These are phyloP conservation scores for Pseudogymnoascus sp. DNA, from an alignment of 2,329 filamentous ascomycete genomes.

Conservation along the genomic window DNA sequence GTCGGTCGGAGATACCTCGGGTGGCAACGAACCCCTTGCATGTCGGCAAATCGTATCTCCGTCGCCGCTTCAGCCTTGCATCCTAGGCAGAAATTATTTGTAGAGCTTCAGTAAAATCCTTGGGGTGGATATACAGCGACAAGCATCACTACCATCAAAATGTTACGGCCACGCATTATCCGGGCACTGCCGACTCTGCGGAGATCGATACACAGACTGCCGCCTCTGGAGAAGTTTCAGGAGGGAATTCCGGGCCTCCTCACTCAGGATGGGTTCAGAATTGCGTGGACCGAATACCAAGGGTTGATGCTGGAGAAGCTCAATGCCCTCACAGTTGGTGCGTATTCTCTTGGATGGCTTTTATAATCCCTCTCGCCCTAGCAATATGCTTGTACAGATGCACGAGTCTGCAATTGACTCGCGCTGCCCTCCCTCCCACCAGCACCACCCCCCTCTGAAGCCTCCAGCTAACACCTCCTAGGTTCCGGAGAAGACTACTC, in stretches of 20 bases:
- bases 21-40: background rate
- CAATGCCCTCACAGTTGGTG: constrained; percentile 66
- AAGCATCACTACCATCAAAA: constrained; percentile 18
- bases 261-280: constrained; percentile 57
- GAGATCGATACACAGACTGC: constrained; percentile 40
- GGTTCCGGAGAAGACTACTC: constrained; percentile 52
- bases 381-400: background rate
- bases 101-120: constrained; percentile 8
- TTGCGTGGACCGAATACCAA: constrained; percentile 82
- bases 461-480: background rate
- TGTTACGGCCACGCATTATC: constrained; percentile 27
- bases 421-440: background rate
- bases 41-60: background rate
- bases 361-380: background rate
- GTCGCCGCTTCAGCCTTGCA: background rate
- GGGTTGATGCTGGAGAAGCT: constrained; percentile 62
- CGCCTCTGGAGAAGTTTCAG: constrained; percentile 37
- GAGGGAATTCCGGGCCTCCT: constrained; percentile 61
- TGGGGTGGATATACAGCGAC: background rate
- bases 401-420: background rate
- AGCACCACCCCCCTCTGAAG: background rate
- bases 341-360: constrained; percentile 21
- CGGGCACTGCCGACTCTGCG: constrained; percentile 22
- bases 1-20: background rate
- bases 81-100: constrained; percentile 11